Conservation (phyloP, 2,329 filamentous ascomycete species). For the Venturia aucupariae region DNA sequence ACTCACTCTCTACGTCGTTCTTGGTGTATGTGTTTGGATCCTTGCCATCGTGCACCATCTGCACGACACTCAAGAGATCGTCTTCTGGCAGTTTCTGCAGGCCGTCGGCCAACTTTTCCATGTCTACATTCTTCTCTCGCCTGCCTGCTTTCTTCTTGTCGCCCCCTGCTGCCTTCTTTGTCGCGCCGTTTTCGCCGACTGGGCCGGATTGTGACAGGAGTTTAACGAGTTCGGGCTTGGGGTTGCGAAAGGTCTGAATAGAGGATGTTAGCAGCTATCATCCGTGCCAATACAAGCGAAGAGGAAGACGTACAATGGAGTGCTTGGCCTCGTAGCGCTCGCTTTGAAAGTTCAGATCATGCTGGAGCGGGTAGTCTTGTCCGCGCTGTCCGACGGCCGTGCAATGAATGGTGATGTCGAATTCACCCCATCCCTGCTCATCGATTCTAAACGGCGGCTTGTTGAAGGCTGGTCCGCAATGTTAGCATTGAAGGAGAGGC, state of each 20-base stretch:
- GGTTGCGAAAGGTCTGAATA: conserved; percentile 73
- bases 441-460: conserved; percentile 79
- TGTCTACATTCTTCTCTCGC: conserved; percentile 60
- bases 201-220: conserved; percentile 75
- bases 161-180: conserved; percentile 55
- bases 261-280: not conserved
- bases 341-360: conserved; percentile 87
- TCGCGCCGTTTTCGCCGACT: conserved; percentile 52
- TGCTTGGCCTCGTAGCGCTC: conserved; percentile 77
- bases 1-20: conserved; percentile 89
- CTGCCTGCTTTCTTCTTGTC: conserved; percentile 67
- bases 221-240: conserved; percentile 73
- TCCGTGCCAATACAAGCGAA: conserved; percentile 21
- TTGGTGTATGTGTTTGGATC: conserved; percentile 88
- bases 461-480: conserved; percentile 53
- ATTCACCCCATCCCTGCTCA: conserved; percentile 98
- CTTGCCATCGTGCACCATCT: conserved; percentile 98
- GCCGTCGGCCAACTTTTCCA: conserved; percentile 93
- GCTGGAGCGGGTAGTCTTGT: conserved; percentile 70
- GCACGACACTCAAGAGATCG: conserved; percentile 86
- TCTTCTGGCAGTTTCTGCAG: conserved; percentile 86
- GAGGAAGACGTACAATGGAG: conserved; percentile 47
- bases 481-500: conserved; percentile 9
- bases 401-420: conserved; percentile 84
- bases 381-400: conserved; percentile 76